Evolutionary conservation across 768 basidiomycete genomes (phyloP).

Genomic region (Leucocoprinus birnbaumii): DNA sequence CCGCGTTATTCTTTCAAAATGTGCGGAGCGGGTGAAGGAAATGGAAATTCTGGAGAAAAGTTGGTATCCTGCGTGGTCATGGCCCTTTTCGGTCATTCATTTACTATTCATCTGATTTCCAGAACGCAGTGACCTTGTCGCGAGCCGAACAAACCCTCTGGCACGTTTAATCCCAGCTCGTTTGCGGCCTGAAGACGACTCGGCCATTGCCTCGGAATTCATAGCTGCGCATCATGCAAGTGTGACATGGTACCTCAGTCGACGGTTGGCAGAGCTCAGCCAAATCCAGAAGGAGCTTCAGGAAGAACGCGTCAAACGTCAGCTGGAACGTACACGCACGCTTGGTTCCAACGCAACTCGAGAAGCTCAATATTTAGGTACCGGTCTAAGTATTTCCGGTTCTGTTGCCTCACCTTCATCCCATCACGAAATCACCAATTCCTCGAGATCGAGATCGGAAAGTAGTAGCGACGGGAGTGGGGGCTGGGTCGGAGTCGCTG

Average conservation of each 20-base stretch:
- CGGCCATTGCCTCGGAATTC: constrained; percentile 58
- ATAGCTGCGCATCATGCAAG: constrained; percentile 92
- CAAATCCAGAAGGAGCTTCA: constrained; percentile 85
- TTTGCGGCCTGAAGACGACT: constrained; percentile 50
- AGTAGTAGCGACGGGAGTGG: constrained; percentile 10
- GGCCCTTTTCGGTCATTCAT: constrained; percentile 13
- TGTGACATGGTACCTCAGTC: constrained; percentile 88
- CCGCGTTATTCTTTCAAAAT: constrained; percentile 79
- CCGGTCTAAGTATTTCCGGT: constrained; percentile 29
- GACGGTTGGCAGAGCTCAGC: constrained; percentile 76
- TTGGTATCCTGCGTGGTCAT: constrained; percentile 36
- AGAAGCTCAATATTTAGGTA: constrained; percentile 43
- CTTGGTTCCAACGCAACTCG: constrained; percentile 78
- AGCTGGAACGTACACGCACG: constrained; percentile 78
- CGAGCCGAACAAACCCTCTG: constrained; percentile 63
- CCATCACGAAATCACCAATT: too few species aligned
- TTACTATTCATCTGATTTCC: constrained; percentile 13
- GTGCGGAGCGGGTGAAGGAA: constrained; percentile 82
- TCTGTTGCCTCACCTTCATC: too few species aligned
- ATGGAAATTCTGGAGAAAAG: constrained; percentile 90
- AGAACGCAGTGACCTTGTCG: constrained; percentile 69
- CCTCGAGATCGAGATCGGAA: constrained; percentile 29
- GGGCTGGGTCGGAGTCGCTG: constrained; percentile 57
- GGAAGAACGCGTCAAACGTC: constrained; percentile 88
- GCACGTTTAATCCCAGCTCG: constrained; percentile 70